Evolutionary conservation across 805 yeast genomes (phyloP).

Genomic region (Teunomyces atbi): DNA sequence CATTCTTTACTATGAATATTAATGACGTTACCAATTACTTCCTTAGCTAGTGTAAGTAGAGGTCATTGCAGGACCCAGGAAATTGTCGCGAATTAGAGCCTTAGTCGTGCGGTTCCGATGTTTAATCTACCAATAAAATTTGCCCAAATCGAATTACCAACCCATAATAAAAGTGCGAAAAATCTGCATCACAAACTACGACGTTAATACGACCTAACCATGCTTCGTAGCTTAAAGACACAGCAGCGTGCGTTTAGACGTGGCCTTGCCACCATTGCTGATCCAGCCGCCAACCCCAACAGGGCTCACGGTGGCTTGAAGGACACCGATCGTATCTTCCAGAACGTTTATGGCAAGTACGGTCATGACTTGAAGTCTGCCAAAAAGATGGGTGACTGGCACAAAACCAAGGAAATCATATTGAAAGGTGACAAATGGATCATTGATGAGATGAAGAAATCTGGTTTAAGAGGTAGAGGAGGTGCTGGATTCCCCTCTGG

Average conservation of each 20-base stretch:
- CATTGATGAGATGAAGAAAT: conserved; percentile 79
- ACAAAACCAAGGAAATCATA: conserved; percentile 83
- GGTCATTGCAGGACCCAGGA: too few species aligned
- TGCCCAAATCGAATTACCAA: conserved; percentile 16
- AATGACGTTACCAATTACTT: too few species aligned
- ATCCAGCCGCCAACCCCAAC: conserved; percentile 48
- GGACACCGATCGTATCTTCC: conserved; percentile 85
- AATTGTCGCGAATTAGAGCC: too few species aligned
- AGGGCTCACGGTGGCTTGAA: conserved; percentile 69
- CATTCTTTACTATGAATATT: too few species aligned
- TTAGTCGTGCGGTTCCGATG: conserved; percentile 2
- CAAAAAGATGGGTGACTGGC: conserved; percentile 84
- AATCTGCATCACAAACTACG: conserved; percentile 6
- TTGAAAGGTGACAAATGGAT: conserved; percentile 87
- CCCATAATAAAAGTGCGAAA: conserved; percentile 5
- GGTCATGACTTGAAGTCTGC: conserved; percentile 76
- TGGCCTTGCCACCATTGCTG: conserved; percentile 47
- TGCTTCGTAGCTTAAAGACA: conserved; percentile 36
- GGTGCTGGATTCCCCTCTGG: conserved; percentile 95
- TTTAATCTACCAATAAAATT: conserved; percentile 13
- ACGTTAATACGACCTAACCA: conserved; percentile 8
- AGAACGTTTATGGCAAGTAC: conserved; percentile 72
- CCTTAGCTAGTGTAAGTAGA: too few species aligned
- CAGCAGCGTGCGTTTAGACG: conserved; percentile 25
- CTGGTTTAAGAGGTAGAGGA: conserved; percentile 88